Conservation (phyloP, 2,329 filamentous ascomycete species). For the Beauveria sp. region DNA sequence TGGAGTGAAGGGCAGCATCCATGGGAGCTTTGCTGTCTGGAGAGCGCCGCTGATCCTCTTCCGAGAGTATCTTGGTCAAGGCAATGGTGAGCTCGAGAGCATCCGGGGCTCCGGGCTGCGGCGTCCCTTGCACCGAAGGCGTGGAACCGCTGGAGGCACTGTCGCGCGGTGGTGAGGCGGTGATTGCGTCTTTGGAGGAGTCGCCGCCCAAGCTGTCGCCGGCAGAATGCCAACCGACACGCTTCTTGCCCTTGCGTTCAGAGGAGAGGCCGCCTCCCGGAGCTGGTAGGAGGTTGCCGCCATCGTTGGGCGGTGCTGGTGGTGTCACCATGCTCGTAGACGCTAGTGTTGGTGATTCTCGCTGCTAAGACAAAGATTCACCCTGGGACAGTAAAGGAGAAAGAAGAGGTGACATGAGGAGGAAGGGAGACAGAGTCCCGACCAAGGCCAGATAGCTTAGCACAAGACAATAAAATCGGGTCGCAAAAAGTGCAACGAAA, state of each 20-base stretch:
- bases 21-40: not conserved
- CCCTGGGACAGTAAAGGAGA: not conserved
- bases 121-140: conserved; percentile 16
- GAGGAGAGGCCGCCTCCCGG: conserved; percentile 24
- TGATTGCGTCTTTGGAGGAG: conserved; percentile 12
- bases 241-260: conserved; percentile 30
- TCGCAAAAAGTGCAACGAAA: conserved; percentile 3
- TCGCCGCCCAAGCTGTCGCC: conserved; percentile 18
- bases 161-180: conserved; percentile 9
- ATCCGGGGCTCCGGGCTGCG: conserved; percentile 28
- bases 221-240: conserved; percentile 30
- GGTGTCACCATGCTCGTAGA: conserved; percentile 10
- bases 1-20: not conserved
- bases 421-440: not conserved
- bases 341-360: conserved; percentile 9
- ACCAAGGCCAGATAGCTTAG: not conserved
- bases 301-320: not conserved
- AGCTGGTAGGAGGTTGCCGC: conserved; percentile 9
- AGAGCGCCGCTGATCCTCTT: conserved; percentile 17
- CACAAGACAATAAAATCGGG: conserved; percentile 11
- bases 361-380: conserved; percentile 7
- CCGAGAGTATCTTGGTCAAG: conserved; percentile 30
- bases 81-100: conserved; percentile 31
- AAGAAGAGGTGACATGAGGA: not conserved
- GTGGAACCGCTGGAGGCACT: conserved; percentile 17